Conservation (phyloP, 176 grass and related monocot species). For the Avena eriantha region DNA sequence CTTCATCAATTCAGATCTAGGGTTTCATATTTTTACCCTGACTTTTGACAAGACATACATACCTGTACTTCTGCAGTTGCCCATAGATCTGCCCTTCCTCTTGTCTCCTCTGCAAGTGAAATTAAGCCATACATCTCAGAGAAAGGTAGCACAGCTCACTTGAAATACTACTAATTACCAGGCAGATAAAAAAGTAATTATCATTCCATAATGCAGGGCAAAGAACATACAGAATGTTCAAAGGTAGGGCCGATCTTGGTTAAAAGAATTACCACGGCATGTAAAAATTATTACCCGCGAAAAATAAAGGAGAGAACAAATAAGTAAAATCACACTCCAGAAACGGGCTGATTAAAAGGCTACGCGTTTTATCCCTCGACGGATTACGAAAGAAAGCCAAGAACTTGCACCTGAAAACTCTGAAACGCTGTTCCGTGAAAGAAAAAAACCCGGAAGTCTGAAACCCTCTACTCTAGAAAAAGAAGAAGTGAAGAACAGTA, state of each 20-base stretch:
- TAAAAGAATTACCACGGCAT: neutral
- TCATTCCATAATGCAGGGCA: neutral
- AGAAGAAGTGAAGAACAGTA: too few relatives aligned
- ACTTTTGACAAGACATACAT: neutral
- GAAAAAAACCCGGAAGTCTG: neutral
- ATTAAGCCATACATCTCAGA: neutral
- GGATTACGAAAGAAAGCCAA: neutral
- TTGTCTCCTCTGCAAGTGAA: neutral
- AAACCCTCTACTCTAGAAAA: neutral
- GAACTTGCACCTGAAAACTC: neutral
- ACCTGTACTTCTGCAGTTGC: slow-evolving; percentile 17
- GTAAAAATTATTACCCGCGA: neutral
- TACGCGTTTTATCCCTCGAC: neutral
- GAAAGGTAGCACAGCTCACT: neutral
- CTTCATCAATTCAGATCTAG: neutral
- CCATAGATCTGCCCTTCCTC: neutral
- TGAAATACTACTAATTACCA: neutral
- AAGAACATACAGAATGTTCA: neutral
- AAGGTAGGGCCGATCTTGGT: neutral
- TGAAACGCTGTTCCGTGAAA: neutral
- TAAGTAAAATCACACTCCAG: slow-evolving; percentile 10
- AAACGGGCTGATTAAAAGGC: neutral
- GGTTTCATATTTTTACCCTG: neutral
- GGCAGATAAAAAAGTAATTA: neutral
- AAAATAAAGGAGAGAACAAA: neutral